Evolutionary conservation across 2,329 filamentous ascomycete species (phyloP).

Genomic region (Fusarium chuoi): DNA sequence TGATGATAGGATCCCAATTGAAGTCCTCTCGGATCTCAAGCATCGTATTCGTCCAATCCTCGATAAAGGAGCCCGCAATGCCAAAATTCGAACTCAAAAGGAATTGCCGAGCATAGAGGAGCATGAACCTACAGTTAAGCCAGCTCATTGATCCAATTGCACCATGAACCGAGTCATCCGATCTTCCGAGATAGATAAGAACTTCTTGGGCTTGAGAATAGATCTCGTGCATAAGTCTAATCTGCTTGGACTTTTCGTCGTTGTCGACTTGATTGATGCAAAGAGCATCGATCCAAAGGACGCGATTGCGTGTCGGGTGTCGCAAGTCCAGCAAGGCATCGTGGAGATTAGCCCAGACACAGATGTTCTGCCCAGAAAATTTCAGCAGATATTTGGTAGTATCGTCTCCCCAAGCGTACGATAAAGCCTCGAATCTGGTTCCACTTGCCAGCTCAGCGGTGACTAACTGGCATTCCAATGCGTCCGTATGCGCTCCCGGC

Average conservation of each 20-base stretch:
- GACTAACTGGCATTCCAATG: neutral
- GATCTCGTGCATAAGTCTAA: neutral
- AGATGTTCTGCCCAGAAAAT: accelerated
- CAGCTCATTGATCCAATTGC: neutral
- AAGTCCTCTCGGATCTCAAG: too few relatives aligned
- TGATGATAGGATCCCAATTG: accelerated
- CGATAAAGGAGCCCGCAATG: accelerated
- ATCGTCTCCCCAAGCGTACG: neutral
- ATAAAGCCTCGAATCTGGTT: neutral
- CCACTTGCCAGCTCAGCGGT: neutral
- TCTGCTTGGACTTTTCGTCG: neutral
- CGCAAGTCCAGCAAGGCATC: neutral
- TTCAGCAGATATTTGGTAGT: accelerated
- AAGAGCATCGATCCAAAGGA: accelerated
- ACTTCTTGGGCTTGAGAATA: neutral
- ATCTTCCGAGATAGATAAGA: neutral
- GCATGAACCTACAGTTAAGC: neutral
- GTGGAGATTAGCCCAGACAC: accelerated
- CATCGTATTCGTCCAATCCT: too few relatives aligned
- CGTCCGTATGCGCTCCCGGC: neutral
- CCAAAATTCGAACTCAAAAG: accelerated
- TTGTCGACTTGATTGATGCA: neutral
- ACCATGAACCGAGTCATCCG: accelerated
- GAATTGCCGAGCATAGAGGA: accelerated
- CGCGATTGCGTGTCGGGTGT: accelerated